phyloP scores from a whole-genome alignment of 2,329 filamentous ascomycete species.

The Xylaria sp. region DNA sequence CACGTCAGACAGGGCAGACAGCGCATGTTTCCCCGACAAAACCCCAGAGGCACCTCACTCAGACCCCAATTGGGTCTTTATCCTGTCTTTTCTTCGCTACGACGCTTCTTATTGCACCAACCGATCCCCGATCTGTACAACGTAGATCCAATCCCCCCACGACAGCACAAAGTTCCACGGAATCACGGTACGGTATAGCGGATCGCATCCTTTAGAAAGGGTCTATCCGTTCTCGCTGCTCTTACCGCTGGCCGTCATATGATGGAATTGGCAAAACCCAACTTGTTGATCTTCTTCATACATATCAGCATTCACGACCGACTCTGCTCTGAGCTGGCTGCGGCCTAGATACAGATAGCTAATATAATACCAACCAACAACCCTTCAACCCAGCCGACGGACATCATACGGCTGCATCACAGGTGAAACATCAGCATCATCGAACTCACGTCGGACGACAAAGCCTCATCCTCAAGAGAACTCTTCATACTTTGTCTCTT shows the following conservation, averaged over 20 bases:
- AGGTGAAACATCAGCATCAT: conserved; percentile 2
- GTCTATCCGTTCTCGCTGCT: conserved; percentile 34
- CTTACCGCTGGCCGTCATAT: conserved; percentile 31
- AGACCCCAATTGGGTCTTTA: conserved; percentile 32
- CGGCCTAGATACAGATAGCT: conserved; percentile 10
- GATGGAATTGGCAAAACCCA: conserved; percentile 33
- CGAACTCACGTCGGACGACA: conserved; percentile 11
- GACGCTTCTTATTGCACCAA: conserved; percentile 33
- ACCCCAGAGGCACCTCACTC: conserved; percentile 34
- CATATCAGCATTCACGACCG: conserved; percentile 20
- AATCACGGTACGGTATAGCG: conserved; percentile 37
- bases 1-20: conserved; percentile 38
- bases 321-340: conserved; percentile 18
- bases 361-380: conserved; percentile 21
- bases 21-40: conserved; percentile 34
- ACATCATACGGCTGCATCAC: conserved; percentile 10
- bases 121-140: conserved; percentile 36
- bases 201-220: conserved; percentile 27
- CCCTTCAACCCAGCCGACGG: conserved; percentile 7
- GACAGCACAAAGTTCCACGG: conserved; percentile 36
- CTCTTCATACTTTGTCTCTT: conserved; percentile 7
- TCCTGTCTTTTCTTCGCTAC: conserved; percentile 25
- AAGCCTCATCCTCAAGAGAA: not conserved
- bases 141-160: conserved; percentile 36
- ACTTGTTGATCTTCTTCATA: conserved; percentile 31